These are phyloP conservation scores for Halenospora varia DNA, from an alignment of 495 filamentous ascomycete species.

Conservation along the genomic window DNA sequence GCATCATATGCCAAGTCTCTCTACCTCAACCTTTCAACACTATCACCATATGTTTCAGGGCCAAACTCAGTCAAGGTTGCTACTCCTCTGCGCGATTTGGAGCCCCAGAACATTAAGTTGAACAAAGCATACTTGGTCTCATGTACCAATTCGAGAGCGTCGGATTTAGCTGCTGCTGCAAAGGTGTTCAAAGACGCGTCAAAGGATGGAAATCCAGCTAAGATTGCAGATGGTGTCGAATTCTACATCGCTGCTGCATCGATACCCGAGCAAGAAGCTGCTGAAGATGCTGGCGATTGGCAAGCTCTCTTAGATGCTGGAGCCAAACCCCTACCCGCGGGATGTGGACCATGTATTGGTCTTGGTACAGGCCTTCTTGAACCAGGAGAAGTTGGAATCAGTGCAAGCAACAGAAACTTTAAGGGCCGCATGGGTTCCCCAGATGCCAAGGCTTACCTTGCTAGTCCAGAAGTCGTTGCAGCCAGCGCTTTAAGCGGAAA, in stretches of 20 bases:
- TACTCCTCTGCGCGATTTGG: slow-evolving; percentile 74
- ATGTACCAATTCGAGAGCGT: slow-evolving; percentile 84
- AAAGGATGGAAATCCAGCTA: slow-evolving; percentile 54
- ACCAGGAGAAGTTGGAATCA: slow-evolving; percentile 84
- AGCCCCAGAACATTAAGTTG: slow-evolving; percentile 65
- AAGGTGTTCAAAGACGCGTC: slow-evolving; percentile 81
- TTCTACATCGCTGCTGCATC: slow-evolving; percentile 94
- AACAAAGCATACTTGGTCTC: slow-evolving; percentile 88
- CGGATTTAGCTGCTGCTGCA: slow-evolving; percentile 80
- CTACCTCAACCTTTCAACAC: slow-evolving; percentile 71
- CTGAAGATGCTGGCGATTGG: slow-evolving; percentile 86
- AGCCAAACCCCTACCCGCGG: slow-evolving; percentile 67
- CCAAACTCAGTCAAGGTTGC: slow-evolving; percentile 90
- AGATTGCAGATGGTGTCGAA: slow-evolving; percentile 72
- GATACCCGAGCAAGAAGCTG: slow-evolving; percentile 67
- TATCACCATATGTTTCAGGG: slow-evolving; percentile 83
- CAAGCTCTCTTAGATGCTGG: slow-evolving; percentile 78
- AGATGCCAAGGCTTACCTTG: slow-evolving; percentile 84
- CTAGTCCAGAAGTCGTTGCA: slow-evolving; percentile 87
- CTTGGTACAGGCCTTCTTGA: slow-evolving; percentile 82
- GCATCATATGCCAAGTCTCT: slow-evolving; percentile 82
- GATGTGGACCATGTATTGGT: slow-evolving; percentile 90
- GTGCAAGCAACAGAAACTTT: slow-evolving; percentile 86
- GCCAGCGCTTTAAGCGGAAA: slow-evolving; percentile 77
- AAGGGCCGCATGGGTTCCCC: slow-evolving; percentile 86